Evolutionary conservation across 1,284 basidiomycete genomes (phyloP).

Genomic region (Ceratobasidium sp.): DNA sequence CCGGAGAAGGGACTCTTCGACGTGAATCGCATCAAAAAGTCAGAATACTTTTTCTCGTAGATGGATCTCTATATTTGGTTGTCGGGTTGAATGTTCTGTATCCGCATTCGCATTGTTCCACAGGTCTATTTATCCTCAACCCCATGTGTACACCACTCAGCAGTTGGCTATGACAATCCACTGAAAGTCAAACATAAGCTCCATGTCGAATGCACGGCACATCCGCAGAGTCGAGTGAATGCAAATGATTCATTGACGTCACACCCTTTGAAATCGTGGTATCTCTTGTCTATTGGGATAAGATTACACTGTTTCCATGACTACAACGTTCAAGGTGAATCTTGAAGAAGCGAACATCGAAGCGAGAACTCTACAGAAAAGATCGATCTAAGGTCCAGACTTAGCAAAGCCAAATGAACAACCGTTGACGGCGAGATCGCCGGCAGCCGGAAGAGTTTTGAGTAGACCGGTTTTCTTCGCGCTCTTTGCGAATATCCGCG

Average conservation of each 20-base stretch:
- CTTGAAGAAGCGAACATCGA: not conserved
- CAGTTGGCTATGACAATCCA: not conserved
- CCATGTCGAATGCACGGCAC: not conserved
- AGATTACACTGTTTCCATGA: not conserved
- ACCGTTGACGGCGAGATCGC: slow-evolving; percentile 11
- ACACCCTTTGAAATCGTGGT: not conserved
- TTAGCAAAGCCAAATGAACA: slow-evolving; percentile 39
- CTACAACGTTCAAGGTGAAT: not conserved
- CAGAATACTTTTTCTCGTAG: slow-evolving; percentile 90
- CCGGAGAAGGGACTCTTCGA: slow-evolving; percentile 90
- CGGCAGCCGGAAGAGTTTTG: not conserved
- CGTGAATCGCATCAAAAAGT: slow-evolving; percentile 81
- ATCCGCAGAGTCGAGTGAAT: no score
- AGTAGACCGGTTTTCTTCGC: slow-evolving; percentile 9
- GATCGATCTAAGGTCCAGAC: not conserved
- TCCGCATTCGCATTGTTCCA: slow-evolving; percentile 33
- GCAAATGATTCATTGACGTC: no score
- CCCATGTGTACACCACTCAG: slow-evolving; percentile 41
- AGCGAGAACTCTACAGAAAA: not conserved
- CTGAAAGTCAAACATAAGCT: not conserved
- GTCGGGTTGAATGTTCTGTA: slow-evolving; percentile 18
- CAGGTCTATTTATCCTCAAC: slow-evolving; percentile 11
- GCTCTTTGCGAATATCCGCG: slow-evolving; percentile 21
- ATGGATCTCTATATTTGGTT: slow-evolving; percentile 24
- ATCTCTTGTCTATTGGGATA: not conserved